A percentile compares a stretch with the other conserved stretches of the same genome.
phyloP scores from a whole-genome alignment of 169 alveolate genomes.

The Plasmodium billcollinsi region DNA sequence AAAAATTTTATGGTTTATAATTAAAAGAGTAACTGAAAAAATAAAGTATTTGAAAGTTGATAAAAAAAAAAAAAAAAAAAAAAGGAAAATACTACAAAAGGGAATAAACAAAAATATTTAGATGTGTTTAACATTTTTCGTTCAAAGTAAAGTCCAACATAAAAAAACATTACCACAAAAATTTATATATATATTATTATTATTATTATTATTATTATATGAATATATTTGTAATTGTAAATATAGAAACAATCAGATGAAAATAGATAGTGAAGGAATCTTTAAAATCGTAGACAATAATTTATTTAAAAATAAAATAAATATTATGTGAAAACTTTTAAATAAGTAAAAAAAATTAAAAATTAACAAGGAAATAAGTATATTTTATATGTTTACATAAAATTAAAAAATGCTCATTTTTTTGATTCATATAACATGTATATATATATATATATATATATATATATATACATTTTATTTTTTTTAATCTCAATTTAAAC shows the following conservation, averaged over 20 bases:
- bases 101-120: conserved; percentile 38
- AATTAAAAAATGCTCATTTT: no score
- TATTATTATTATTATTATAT: not conserved
- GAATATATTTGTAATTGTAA: not conserved
- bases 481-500: no score
- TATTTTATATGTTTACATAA: no score
- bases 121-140: conserved; percentile 28
- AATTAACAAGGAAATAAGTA: no score
- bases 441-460: no score
- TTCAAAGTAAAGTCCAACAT: conserved; percentile 16
- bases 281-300: conserved; percentile 26
- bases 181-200: conserved; percentile 3
- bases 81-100: conserved; percentile 5
- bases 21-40: conserved; percentile 52
- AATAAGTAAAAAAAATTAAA: conserved; percentile 26
- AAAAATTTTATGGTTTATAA: conserved; percentile 16
- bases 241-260: conserved; percentile 12
- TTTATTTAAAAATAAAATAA: conserved; percentile 52
- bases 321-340: conserved; percentile 59
- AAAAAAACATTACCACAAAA: not conserved
- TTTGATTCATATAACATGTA: no score
- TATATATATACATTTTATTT: no score
- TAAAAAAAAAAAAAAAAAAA: conserved; percentile 27
- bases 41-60: conserved; percentile 34
- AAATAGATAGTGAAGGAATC: conserved; percentile 57